These are phyloP conservation scores for Cornus kousa DNA, from an alignment of 148 eudicot species.

Conservation along the genomic window DNA sequence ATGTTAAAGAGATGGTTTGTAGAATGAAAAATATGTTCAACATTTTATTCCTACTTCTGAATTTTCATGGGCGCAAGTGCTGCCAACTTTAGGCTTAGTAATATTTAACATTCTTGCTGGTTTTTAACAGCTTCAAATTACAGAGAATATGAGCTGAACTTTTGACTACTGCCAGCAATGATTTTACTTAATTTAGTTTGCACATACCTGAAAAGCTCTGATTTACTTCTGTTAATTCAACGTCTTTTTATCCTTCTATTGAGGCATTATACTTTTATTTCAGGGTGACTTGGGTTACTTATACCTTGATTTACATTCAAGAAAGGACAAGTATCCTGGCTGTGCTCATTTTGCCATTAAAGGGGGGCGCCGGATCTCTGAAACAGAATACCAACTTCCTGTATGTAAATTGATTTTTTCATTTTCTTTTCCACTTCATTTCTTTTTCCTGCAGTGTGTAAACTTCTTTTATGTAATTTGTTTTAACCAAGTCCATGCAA, in stretches of 20 bases:
- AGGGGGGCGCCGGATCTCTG: slow-evolving; percentile 87
- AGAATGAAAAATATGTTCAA: too few relatives aligned
- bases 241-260: not conserved
- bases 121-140: not conserved
- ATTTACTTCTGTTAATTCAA: not conserved
- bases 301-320: slow-evolving; percentile 87
- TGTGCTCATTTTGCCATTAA: slow-evolving; percentile 97
- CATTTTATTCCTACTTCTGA: not conserved
- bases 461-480: not conserved
- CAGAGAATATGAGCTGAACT: not conserved
- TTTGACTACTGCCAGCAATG: slow-evolving; percentile 7
- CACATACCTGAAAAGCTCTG: not conserved
- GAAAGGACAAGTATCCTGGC: slow-evolving; percentile 85
- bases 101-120: not conserved
- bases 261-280: slow-evolving; percentile 11
- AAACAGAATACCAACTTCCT: slow-evolving; percentile 89
- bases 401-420: slow-evolving; percentile 38
- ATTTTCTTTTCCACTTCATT: not conserved
- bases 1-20: too few relatives aligned
- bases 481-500: not conserved
- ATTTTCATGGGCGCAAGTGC: not conserved
- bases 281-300: slow-evolving; percentile 97
- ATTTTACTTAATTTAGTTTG: not conserved
- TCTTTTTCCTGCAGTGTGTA: not conserved
- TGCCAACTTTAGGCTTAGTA: not conserved